A percentile compares a stretch with the other conserved stretches of the same genome.
Evolutionary conservation across 2,329 filamentous ascomycete species (phyloP).

Genomic region (Podosphaera xanthii): DNA sequence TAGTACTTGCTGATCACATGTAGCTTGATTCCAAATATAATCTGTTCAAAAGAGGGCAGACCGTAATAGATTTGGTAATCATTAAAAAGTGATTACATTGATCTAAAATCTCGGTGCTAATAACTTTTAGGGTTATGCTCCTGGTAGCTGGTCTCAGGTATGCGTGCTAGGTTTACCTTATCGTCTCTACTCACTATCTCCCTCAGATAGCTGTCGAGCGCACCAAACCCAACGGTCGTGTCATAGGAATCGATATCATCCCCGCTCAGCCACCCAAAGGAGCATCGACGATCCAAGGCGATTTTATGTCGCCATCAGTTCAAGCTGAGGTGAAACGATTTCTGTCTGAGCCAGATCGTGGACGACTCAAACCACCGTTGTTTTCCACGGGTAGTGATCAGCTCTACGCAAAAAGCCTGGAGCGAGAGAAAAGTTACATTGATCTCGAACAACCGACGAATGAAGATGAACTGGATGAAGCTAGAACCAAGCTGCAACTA

Average conservation of each 20-base stretch:
- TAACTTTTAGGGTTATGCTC: constrained; percentile 43
- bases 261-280: constrained; percentile 77
- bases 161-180: constrained; percentile 3
- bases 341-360: constrained; percentile 39
- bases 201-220: constrained; percentile 55
- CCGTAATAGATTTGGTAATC: constrained; percentile 66
- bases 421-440: not conserved
- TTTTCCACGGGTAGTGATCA: constrained; percentile 1
- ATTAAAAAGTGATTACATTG: not conserved
- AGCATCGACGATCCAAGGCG: constrained; percentile 85
- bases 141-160: constrained; percentile 50
- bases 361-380: constrained; percentile 21
- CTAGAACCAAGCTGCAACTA: constrained; percentile 22
- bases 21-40: constrained; percentile 65
- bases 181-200: not conserved
- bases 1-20: not conserved
- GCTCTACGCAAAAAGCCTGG: not conserved
- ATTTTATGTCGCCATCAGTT: constrained; percentile 61
- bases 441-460: constrained; percentile 2
- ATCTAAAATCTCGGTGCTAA: constrained; percentile 1
- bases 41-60: constrained; percentile 60
- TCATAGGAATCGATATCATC: constrained; percentile 85
- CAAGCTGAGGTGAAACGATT: constrained; percentile 56
- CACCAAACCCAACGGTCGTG: constrained; percentile 52
- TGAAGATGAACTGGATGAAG: constrained; percentile 16